Conservation (phyloP, 2,329 filamentous ascomycete species). For the Grosmannia clavigera region DNA sequence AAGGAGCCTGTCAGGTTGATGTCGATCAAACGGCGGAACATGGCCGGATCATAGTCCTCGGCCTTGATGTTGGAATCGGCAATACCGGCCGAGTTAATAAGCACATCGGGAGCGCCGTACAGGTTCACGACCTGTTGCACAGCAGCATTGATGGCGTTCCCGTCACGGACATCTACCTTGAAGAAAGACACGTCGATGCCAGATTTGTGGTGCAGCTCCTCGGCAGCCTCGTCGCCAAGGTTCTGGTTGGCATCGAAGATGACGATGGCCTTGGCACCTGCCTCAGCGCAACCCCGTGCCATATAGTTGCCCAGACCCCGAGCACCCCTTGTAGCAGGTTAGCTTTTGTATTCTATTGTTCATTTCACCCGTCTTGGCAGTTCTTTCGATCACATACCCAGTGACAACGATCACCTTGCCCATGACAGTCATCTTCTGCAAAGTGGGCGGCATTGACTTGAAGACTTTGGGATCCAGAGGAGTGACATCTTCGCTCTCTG, state of each 20-base stretch:
- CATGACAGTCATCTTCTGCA: slow-evolving; percentile 57
- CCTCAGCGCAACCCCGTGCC: slow-evolving; percentile 65
- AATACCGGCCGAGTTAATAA: slow-evolving; percentile 73
- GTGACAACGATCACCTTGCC: slow-evolving; percentile 63
- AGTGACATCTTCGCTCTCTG: slow-evolving; percentile 31
- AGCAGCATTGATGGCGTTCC: slow-evolving; percentile 54
- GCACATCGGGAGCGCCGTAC: slow-evolving; percentile 58
- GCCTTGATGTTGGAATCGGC: slow-evolving; percentile 77
- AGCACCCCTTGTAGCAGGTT: slow-evolving; percentile 43
- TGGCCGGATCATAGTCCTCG: slow-evolving; percentile 62
- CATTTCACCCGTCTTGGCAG: neutral
- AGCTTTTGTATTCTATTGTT: slow-evolving; percentile 10
- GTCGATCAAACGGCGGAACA: slow-evolving; percentile 68
- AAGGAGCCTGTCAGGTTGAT: slow-evolving; percentile 75
- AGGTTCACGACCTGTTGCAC: slow-evolving; percentile 53
- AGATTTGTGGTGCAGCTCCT: slow-evolving; percentile 59
- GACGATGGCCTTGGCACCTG: slow-evolving; percentile 58
- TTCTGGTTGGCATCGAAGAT: slow-evolving; percentile 70
- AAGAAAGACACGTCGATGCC: slow-evolving; percentile 63
- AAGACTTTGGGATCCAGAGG: slow-evolving; percentile 43
- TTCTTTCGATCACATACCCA: slow-evolving; percentile 36
- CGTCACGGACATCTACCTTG: slow-evolving; percentile 67
- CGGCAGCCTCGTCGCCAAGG: slow-evolving; percentile 56
- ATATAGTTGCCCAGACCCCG: slow-evolving; percentile 70
- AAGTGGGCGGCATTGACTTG: slow-evolving; percentile 46